Percentiles rank a stretch among this genome's conserved stretches.
Conservation (phyloP, 225 moss, liverwort and hornwort genomes). For the Marchantia polymorpha region DNA sequence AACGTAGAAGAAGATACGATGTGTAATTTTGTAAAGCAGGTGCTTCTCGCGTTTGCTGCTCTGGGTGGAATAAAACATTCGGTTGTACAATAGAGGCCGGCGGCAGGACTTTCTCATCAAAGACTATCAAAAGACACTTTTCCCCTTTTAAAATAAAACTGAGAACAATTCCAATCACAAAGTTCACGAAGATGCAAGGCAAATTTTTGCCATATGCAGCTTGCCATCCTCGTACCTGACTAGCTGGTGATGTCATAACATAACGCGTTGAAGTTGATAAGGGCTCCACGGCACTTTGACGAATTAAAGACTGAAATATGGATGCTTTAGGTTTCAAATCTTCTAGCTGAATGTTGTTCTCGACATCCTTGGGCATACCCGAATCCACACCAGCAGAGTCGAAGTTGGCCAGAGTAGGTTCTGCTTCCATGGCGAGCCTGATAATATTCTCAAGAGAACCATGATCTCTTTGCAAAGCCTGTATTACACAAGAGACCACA, state of each 20-base stretch:
- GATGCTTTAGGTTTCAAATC: constrained; percentile 45
- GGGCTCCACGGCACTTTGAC: constrained; percentile 58
- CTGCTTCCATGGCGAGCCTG: constrained; percentile 81
- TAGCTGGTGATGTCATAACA: constrained; percentile 84
- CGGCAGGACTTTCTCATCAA: too few species aligned
- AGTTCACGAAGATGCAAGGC: neutral
- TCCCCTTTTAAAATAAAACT: too few species aligned
- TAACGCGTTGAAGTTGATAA: constrained; percentile 39
- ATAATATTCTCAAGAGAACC: constrained; percentile 89
- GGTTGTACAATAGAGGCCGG: neutral
- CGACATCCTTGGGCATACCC: constrained; percentile 17
- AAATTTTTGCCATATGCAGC: neutral
- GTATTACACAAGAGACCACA: constrained; percentile 5
- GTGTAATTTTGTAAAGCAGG: neutral
- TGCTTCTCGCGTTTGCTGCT: neutral
- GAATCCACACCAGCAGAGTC: constrained; percentile 26
- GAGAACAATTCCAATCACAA: too few species aligned
- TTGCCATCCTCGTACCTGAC: constrained; percentile 37
- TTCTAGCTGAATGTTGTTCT: constrained; percentile 33
- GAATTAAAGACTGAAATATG: constrained; percentile 68
- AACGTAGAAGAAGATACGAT: neutral
- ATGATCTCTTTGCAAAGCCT: constrained; percentile 89
- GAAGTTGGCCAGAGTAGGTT: constrained; percentile 49
- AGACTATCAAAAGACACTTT: too few species aligned
- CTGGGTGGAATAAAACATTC: neutral